Evolutionary conservation across 148 eudicot genomes (phyloP), one percentile per base, ranked within the genome.

Genomic region (Silene conica): DNA sequence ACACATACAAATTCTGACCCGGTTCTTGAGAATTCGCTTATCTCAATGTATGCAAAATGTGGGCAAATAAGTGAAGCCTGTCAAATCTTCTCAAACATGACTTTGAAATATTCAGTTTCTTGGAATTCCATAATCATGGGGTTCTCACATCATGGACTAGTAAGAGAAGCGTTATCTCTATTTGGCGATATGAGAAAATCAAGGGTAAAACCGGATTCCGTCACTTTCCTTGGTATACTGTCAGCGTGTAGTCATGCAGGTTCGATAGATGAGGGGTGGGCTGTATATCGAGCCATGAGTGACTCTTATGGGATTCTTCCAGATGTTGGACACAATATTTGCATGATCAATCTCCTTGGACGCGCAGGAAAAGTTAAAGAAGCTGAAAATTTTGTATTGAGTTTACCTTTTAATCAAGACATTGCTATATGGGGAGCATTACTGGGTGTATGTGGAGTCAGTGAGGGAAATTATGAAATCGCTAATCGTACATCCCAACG

Each of bases 111-210:
- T 80, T 59, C 80, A 25, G 52, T 85, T 66, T 79, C 87, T 8
- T 85, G 85, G 85, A 85, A 82, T 45, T 82, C 85, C 57, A 82
- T 85, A 79, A 79, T 85, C 61, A 78, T 82, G 87, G 82, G 83
- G 18, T 85, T 77, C 69, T 72, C 87, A 62, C 64, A 63, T 70
- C 77, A 85, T 25, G 87, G 87, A 62, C 63, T 69, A 55, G 80
- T 78, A 68, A 52, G 55, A 14, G 82, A 80, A 23, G 80, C 82
- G 65, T 73, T 85, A 41, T 61, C 82, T 71, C 74, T 80, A 19
- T 85, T 82, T 75, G 68, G 68, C 31, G 58, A 20, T 59, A 82
- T 85, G 83, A 52, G 11, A 28, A 31, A 75, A 58, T 59, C 63
- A 9, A 71, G 69, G 45, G 46, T 78, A 64, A 54, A 70, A 57